Percentiles rank a stretch among this genome's conserved stretches.
Conservation (phyloP, 2,329 filamentous ascomycete genomes). For the Aspergillus sergii region DNA sequence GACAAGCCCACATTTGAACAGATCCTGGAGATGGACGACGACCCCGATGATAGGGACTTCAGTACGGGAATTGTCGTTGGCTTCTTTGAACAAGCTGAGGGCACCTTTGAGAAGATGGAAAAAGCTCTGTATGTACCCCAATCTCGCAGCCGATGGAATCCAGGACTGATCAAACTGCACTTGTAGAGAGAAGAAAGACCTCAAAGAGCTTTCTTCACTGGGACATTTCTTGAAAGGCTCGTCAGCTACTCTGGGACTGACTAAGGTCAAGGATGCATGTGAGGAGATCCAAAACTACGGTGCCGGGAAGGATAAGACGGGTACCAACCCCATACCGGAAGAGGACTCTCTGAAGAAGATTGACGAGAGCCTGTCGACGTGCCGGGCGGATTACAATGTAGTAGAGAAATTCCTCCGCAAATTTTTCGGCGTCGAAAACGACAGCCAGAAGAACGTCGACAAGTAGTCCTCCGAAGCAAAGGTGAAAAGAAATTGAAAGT, state of each 20-base stretch:
- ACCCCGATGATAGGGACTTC: slow-evolving; percentile 86
- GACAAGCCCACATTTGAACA: slow-evolving; percentile 83
- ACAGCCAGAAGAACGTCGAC: not conserved
- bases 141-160: not conserved
- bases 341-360: slow-evolving; percentile 72
- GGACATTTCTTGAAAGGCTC: slow-evolving; percentile 98
- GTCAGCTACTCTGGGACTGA: slow-evolving; percentile 87
- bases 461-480: not conserved
- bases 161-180: not conserved
- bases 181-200: slow-evolving; percentile 66
- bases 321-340: slow-evolving; percentile 57
- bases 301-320: slow-evolving; percentile 77
- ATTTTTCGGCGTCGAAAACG: slow-evolving; percentile 64
- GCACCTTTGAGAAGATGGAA: slow-evolving; percentile 86
- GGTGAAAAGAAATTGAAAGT: not conserved
- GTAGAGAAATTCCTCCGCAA: slow-evolving; percentile 69
- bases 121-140: slow-evolving; percentile 68
- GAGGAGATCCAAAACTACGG: slow-evolving; percentile 97
- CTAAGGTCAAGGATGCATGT: slow-evolving; percentile 88
- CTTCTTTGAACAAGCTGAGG: slow-evolving; percentile 89
- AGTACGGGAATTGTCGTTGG: slow-evolving; percentile 84
- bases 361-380: slow-evolving; percentile 66
- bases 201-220: slow-evolving; percentile 75
- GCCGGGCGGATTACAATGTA: slow-evolving; percentile 76
- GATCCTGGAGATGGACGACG: slow-evolving; percentile 99